These are phyloP conservation scores for Akanthomyces dipterigenus DNA, from an alignment of 2,329 filamentous ascomycete genomes.

Conservation along the genomic window DNA sequence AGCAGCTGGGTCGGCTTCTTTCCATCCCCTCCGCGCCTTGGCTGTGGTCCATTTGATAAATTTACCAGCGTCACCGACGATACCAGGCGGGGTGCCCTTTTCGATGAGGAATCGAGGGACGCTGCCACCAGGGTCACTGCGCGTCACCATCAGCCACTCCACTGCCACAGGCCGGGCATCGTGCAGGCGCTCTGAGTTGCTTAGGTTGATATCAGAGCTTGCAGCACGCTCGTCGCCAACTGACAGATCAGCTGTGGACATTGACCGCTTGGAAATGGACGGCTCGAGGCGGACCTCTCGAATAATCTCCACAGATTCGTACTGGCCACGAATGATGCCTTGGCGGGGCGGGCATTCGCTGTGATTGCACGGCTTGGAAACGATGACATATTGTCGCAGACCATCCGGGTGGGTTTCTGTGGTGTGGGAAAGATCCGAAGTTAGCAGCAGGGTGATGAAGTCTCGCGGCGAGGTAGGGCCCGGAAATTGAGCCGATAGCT, in stretches of 20 bases:
- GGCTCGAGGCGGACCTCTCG: constrained; percentile 64
- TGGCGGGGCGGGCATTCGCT: constrained; percentile 61
- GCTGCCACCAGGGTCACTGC: constrained; percentile 81
- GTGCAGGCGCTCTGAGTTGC: constrained; percentile 13
- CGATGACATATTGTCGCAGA: constrained; percentile 70
- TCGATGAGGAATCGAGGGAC: constrained; percentile 91
- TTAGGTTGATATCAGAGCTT: constrained; percentile 11
- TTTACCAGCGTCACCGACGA: constrained; percentile 71
- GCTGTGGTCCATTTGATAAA: constrained; percentile 67
- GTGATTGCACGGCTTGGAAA: constrained; percentile 79
- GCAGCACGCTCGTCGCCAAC: not conserved
- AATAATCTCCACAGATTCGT: constrained; percentile 89
- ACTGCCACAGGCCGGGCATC: constrained; percentile 41
- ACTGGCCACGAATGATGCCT: constrained; percentile 76
- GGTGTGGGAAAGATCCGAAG: constrained; percentile 49
- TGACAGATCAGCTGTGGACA: constrained; percentile 26
- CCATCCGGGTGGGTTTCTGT: constrained; percentile 28
- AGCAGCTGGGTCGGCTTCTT: constrained; percentile 26
- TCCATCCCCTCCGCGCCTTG: constrained; percentile 22
- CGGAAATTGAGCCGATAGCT: constrained; percentile 83
- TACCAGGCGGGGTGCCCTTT: constrained; percentile 74
- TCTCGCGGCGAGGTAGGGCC: constrained; percentile 83
- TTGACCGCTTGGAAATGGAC: constrained; percentile 26
- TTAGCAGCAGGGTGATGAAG: constrained; percentile 74
- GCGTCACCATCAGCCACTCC: constrained; percentile 90